A percentile compares a stretch with the other conserved stretches of the same genome.
phyloP scores from a whole-genome alignment of 306 rosid species.

The Echinosophora koreensis region DNA sequence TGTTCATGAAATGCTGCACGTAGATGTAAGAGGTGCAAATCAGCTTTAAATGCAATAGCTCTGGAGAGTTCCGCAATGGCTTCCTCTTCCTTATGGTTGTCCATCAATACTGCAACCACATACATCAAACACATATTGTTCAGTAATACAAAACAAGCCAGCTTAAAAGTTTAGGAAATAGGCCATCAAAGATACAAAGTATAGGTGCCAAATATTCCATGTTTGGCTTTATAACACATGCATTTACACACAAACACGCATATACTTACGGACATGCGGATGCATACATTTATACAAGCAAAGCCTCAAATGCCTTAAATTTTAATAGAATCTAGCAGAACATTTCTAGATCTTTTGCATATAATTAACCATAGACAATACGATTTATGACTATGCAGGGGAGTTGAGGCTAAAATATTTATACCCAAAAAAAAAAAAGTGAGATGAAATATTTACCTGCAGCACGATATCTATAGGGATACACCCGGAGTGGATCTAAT shows the following conservation, averaged over 20 bases:
- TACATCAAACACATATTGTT: not conserved
- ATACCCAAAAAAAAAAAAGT: not conserved
- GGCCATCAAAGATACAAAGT: not conserved
- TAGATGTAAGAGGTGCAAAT: constrained; percentile 88
- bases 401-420: constrained; percentile 15
- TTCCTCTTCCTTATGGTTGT: constrained; percentile 78
- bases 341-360: not conserved
- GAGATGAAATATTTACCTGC: constrained; percentile 65
- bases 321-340: constrained; percentile 30
- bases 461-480: constrained; percentile 96
- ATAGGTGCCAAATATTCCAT: constrained; percentile 14
- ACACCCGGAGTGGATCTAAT: constrained; percentile 90
- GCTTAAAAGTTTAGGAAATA: not conserved
- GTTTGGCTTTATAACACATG: not conserved
- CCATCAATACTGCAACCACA: constrained; percentile 82
- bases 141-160: not conserved
- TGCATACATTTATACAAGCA: not conserved
- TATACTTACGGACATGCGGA: not conserved
- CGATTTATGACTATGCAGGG: constrained; percentile 6
- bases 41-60: constrained; percentile 91
- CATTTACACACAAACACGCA: not conserved
- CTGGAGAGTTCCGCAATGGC: constrained; percentile 90
- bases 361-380: not conserved
- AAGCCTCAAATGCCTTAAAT: not conserved
- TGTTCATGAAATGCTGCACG: constrained; percentile 96